Evolutionary conservation across 192 early-diverging fungal species (phyloP), one percentile per base, ranked within the genome.

Genomic region (Gonapodya prolifera): DNA sequence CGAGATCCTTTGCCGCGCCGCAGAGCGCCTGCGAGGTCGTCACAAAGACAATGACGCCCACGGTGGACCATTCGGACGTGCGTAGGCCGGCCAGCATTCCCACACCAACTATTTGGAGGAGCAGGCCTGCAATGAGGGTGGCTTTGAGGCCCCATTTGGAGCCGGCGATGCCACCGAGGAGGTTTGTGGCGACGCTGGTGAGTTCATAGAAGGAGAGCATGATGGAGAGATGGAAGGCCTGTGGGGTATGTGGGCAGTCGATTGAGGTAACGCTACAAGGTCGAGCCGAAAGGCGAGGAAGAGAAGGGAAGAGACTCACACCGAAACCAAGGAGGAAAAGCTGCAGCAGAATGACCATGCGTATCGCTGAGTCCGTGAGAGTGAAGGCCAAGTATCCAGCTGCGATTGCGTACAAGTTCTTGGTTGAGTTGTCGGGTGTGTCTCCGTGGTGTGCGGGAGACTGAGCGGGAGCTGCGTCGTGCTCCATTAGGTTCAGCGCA

Each of bases 191-290:
- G 17, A 85, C 82, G 0, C 85, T 84, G 23, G 82, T 73, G 31
- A 83, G 80, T 79, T 86, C 85, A 70, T 86, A 86, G 34, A 80
- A 79, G 0, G 78, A 78, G 76, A 86, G 85, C 85, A 86, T 86
- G 30, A 79, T 33, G 23, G 85, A 82, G 35, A 86, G 81, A 70
- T 84, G 70, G 2, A 86, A 70, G 17, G 84, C 80, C 70, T 83
- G 74, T n/a, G 70, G 84, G 16, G 33, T 23, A 35, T 16, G 23
- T 2, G 33, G 23, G 23, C 13, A 16, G 8, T n/a, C 30, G 30
- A n/a, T 0, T 28, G 71, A 76, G 18, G 33, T 13, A 28, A 17
- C 76, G 13, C 29, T n/a, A n/a, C n/a, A n/a, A n/a, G n/a, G n/a
- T n/a, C n/a, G n/a, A n/a, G n/a, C n/a, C n/a, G n/a, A n/a, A n/a